phyloP scores from a whole-genome alignment of 768 basidiomycete genomes.

The Tulasnella sp. region DNA sequence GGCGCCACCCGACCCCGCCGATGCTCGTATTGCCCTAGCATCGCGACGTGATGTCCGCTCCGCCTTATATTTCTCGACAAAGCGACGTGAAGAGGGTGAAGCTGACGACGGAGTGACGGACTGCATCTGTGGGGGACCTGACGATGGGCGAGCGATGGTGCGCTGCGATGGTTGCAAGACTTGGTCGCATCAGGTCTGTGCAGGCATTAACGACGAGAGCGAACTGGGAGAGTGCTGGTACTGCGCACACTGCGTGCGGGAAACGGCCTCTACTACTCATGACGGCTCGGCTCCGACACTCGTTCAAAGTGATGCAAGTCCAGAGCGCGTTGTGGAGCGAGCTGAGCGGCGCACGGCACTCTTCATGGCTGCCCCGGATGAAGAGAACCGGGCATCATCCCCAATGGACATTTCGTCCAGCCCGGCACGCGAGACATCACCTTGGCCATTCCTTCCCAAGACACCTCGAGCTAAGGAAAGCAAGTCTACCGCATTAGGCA shows the following conservation, averaged over 20 bases:
- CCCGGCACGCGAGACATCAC: not conserved
- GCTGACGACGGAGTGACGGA: constrained; percentile 56
- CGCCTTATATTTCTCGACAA: constrained; percentile 50
- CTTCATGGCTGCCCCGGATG: not conserved
- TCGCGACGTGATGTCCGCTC: constrained; percentile 71
- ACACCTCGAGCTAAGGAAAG: constrained; percentile 19
- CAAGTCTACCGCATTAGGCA: not conserved
- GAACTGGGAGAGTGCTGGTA: constrained; percentile 81
- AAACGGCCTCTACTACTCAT: not conserved
- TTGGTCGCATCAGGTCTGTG: constrained; percentile 83
- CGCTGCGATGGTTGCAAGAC: constrained; percentile 79
- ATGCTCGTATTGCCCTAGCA: constrained; percentile 72
- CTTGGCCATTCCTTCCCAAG: constrained; percentile 3
- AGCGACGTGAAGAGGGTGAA: constrained; percentile 47
- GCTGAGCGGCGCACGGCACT: constrained; percentile 19
- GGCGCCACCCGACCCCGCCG: constrained; percentile 65
- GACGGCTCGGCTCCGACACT: constrained; percentile 12
- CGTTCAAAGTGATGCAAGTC: constrained; percentile 19
- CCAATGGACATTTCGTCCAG: constrained; percentile 18
- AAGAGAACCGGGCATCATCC: not conserved
- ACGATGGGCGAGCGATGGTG: constrained; percentile 75
- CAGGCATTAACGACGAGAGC: constrained; percentile 65
- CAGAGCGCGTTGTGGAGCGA: constrained; percentile 10
- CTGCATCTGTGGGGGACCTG: constrained; percentile 68
- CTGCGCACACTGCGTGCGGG: constrained; percentile 55